Percentiles rank a stretch among this genome's conserved stretches.
Evolutionary conservation across 306 rosid genomes (phyloP).

Genomic region (Castanospermum australe): DNA sequence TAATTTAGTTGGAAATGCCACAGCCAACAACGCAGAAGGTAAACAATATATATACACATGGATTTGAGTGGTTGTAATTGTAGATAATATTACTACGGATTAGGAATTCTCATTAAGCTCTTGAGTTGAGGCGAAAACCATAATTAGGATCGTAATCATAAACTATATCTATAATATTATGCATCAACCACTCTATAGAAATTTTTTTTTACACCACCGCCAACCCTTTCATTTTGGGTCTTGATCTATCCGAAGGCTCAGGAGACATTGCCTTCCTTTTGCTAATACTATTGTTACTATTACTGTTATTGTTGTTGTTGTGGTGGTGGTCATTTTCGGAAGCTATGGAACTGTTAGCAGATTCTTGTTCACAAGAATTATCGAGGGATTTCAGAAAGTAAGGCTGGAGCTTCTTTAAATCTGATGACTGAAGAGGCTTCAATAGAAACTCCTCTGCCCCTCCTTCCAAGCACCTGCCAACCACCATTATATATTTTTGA

Average conservation of each 20-base stretch:
- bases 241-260: conserved; percentile 61
- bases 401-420: conserved; percentile 76
- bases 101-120: conserved; percentile 17
- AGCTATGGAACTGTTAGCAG: conserved; percentile 21
- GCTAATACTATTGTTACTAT: conserved; percentile 23
- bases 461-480: conserved; percentile 82
- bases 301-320: background rate
- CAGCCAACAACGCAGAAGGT: background rate
- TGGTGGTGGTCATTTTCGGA: conserved; percentile 12
- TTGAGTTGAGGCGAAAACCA: background rate
- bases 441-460: conserved; percentile 93
- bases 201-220: conserved; percentile 30
- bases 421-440: conserved; percentile 85
- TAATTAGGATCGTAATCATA: conserved; percentile 24
- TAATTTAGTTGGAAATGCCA: background rate
- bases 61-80: background rate
- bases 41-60: background rate
- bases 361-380: conserved; percentile 28
- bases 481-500: too few relatives aligned
- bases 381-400: conserved; percentile 55
- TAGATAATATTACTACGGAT: background rate
- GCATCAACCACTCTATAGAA: background rate
- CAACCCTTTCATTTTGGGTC: conserved; percentile 58
- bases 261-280: conserved; percentile 66
- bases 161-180: conserved; percentile 21